Base-by-base conservation (phyloP, 257 asterid species). In the Penstemon newberryi region DNA sequence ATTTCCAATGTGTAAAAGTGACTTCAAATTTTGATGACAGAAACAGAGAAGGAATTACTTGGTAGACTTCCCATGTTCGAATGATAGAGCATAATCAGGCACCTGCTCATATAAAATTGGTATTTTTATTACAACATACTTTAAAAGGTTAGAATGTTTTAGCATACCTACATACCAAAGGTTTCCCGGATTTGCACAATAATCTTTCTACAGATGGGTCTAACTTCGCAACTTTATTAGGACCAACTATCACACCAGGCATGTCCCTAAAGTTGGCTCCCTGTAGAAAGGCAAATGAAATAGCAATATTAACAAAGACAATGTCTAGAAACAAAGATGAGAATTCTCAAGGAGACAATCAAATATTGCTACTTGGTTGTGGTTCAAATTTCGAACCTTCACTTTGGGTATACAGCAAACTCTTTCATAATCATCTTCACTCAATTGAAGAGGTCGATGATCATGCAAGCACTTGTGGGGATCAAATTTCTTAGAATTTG, bases 241-340 rank as follows among this genome's bases (percentile, higher is more conserved):
- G 38, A 8, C 71, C 73, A 25, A 81, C 60, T 5, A 73, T 36
- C 5, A 81, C 49, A 44, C 83, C 85, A 15, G 83, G 81, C 66
- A 78, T 65, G 69, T 81, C 66, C 59, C 85, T 81, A 7, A 77
- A 81, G 70, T 75, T 74, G 0, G 85, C 83, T 37, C 85, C 85
- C 85, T 81, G 59, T 1, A 50, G n/a, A 67, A 10, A 67, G 45
- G 46, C 65, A 67, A 49, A 5, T 45, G n/a, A 3, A 7, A 60
- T 8, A 73, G 66, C 52, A 7, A 33, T 42, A 13, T 3, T 67
- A 18, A 18, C n/a, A 67, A 56, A 4, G 62, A 45, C 37, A 43
- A 51, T 49, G 9, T 13, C 8, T 15, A 49, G 7, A 4, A 13
- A 41, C 37, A 46, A 46, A 10, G 15, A 49, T n/a, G 9, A 37